Percentiles rank a stretch among this genome's conserved stretches.
Evolutionary conservation across 805 yeast species (phyloP).

Genomic region (Lipomyces orientalis): DNA sequence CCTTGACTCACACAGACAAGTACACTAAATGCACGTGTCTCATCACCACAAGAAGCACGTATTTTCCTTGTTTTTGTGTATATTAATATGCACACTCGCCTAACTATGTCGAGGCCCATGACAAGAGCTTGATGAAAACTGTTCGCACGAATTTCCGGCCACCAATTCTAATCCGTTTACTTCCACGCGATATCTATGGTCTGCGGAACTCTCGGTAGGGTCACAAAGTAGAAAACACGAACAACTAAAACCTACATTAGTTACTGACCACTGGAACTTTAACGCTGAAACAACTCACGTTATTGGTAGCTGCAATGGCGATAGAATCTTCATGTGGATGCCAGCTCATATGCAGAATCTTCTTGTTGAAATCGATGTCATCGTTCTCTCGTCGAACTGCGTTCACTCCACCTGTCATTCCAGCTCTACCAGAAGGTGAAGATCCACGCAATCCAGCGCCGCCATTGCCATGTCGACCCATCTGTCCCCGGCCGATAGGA

Average conservation of each 20-base stretch:
- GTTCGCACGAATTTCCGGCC: neutral
- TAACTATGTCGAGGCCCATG: neutral
- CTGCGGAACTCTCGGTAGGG: neutral
- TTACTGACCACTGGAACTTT: neutral
- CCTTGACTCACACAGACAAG: neutral
- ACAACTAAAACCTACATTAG: conserved; percentile 38
- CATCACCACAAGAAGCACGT: neutral
- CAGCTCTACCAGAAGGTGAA: conserved; percentile 37
- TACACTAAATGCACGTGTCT: neutral
- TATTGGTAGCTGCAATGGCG: conserved; percentile 98
- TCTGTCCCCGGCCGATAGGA: conserved; percentile 50
- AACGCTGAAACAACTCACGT: conserved; percentile 50
- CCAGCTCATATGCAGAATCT: conserved; percentile 95
- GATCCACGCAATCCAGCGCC: conserved; percentile 38
- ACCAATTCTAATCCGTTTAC: neutral
- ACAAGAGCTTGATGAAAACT: neutral
- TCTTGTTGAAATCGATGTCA: conserved; percentile 89
- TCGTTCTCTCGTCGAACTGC: conserved; percentile 64
- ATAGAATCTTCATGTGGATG: conserved; percentile 96
- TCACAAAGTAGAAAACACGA: conserved; percentile 48
- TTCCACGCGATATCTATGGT: neutral
- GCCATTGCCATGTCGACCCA: conserved; percentile 43
- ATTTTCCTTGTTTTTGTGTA: neutral
- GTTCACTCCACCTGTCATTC: conserved; percentile 50
- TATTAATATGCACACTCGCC: conserved; percentile 1